These are phyloP conservation scores for Candida rishiriensis DNA, from an alignment of 805 yeast genomes.

Conservation along the genomic window DNA sequence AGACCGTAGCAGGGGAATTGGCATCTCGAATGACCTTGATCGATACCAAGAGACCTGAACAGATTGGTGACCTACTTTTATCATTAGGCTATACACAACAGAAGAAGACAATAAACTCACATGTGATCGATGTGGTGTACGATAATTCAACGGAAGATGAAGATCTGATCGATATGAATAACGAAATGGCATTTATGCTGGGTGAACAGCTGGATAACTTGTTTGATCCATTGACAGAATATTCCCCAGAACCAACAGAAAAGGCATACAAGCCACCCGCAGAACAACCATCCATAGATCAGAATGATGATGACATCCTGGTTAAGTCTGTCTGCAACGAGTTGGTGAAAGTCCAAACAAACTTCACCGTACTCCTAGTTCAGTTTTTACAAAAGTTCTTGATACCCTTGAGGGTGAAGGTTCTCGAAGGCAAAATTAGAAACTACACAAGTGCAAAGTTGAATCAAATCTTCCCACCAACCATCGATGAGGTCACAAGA, in stretches of 20 bases:
- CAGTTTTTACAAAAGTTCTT: conserved; percentile 73
- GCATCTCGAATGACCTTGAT: conserved; percentile 64
- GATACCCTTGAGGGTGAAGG: conserved; percentile 71
- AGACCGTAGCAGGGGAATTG: conserved; percentile 75
- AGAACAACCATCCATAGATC: conserved; percentile 9
- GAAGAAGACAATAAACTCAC: conserved; percentile 39
- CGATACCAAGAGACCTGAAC: conserved; percentile 46
- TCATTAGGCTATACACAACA: conserved; percentile 54
- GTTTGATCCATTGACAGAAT: conserved; percentile 86
- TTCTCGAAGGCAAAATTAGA: conserved; percentile 49
- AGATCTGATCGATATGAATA: conserved; percentile 49
- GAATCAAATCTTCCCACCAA: conserved; percentile 86
- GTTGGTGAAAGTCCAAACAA: conserved; percentile 65
- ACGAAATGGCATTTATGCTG: conserved; percentile 65
- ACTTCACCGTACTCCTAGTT: conserved; percentile 66
- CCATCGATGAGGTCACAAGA: conserved; percentile 89
- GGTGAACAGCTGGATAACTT: conserved; percentile 86
- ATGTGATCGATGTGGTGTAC: conserved; percentile 72
- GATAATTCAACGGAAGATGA: conserved; percentile 27
- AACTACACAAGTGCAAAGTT: conserved; percentile 58
- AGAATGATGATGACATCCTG: conserved; percentile 33
- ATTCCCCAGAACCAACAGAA: conserved; percentile 86
- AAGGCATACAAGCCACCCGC: conserved; percentile 61
- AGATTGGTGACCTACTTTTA: conserved; percentile 53
- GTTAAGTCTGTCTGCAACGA: conserved; percentile 60